Evolutionary conservation across 768 basidiomycete genomes (phyloP), one percentile per base, ranked within the genome.

Genomic region (Auricularia sp.): DNA sequence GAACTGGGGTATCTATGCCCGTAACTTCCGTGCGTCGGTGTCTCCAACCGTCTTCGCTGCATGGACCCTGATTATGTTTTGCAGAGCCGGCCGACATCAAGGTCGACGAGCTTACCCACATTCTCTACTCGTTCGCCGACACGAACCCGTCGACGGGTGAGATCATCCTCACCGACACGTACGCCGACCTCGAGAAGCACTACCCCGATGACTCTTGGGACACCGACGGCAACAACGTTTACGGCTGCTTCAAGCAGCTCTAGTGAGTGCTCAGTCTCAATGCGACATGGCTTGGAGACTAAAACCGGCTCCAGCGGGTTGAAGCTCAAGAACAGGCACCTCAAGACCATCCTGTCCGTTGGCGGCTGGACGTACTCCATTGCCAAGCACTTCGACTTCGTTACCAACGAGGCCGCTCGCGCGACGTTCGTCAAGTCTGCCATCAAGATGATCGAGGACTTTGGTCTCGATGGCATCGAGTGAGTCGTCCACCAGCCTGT

Each of bases 101-200:
- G 54, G 73, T 84, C 8, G 74, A 76, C 3, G 77, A 81, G 47
- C 77, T 93, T 67, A 91, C 89, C 5, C 90, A 90, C 77, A 83
- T 92, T 69, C 75, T 90, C 18, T 92, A 92, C 68, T 81, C 89
- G 2, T 93, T 93, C 71, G 90, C 87, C 60, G 90, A 92, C 72
- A 81, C 87, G 43, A 80, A 83, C 64, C 72, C 85, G 5, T 75
- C 77, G 56, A 82, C 83, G 0, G 90, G 91, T 12, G 71, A 75
- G n/a, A 87, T 91, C 68, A 74, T 72, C 16, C 78, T 92, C 21
- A 88, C 87, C 2, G 91, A 92, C 71, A 71, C 79, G 7, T 92
- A 87, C 73, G 88, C 90, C 3, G 91, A 93, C 71, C 14, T 21
- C 47, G 78, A 84, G 71, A 75, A 87, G 83, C 87, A 84, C 68